Evolutionary conservation across 148 eudicot genomes (phyloP), one percentile per base, ranked within the genome.

Genomic region (Talinum fruticosum): DNA sequence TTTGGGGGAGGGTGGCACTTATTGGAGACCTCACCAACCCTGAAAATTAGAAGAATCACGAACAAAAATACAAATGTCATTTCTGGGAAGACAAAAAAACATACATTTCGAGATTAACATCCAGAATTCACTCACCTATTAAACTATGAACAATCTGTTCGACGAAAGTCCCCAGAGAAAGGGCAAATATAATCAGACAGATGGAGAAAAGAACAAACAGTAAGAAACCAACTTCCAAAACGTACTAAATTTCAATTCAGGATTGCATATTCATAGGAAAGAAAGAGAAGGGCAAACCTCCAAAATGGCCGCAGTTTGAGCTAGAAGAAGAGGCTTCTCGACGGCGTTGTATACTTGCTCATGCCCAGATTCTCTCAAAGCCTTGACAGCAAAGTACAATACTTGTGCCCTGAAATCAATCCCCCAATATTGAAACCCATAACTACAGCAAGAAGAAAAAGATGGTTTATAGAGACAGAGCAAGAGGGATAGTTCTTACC

Each of bases 21-120:
- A 96, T 78, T 62, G 97, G 99, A 79, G 97, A 96, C 75, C 99
- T 87, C 69, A 96, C 97, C 88, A 96, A 88, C 77, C 99, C 99
- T 90, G 76, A 19, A 32, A 64, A 10, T 73, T 41, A n/a, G n/a
- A n/a, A n/a, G n/a, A n/a, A n/a, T n/a, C n/a, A n/a, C 36, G 44
- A 66, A 51, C 59, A 36, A 26, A 74, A 37, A n/a, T 32, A 36
- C 59, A 53, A 34, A 34, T 59, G 19, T 21, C 0, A 68, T 18
- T 19, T 44, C 64, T 13, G 10, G 69, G 14, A 62, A 35, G 10
- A 29, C 30, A 15, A 23, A 69, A 79, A 45, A 41, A 61, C 59
- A 41, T 14, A 41, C 62, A n/a, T n/a, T 36, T n/a, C 6, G 18
- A 30, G 69, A 65, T 23, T 37, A 18, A 69, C 59, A 6, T 35